Conservation (phyloP, 805 yeast species). For the Zygosaccharomyces gambellarensis region DNA sequence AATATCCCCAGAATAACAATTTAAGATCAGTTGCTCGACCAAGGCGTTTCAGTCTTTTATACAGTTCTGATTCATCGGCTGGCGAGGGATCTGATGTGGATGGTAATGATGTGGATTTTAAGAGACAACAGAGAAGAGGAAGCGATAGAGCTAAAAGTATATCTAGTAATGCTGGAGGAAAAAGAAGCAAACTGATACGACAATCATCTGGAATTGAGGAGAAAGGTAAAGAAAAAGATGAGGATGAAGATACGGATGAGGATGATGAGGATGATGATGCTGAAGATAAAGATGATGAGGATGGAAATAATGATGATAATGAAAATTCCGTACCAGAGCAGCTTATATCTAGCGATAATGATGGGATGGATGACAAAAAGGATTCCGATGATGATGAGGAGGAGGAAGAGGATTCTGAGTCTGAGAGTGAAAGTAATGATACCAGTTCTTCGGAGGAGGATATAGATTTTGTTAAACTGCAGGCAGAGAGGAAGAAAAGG, state of each 20-base stretch:
- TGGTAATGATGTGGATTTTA: constrained; percentile 18
- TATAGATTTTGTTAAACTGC: constrained; percentile 67
- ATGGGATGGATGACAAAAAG: constrained; percentile 17
- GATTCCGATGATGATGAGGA: constrained; percentile 35
- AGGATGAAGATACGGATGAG: constrained; percentile 11
- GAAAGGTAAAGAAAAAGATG: constrained; percentile 24
- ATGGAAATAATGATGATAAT: constrained; percentile 22
- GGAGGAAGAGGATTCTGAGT: constrained; percentile 37
- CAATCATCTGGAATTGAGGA: constrained; percentile 26
- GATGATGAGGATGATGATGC: constrained; percentile 8
- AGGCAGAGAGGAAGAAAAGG: constrained; percentile 59
- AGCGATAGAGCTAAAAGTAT: constrained; percentile 20
- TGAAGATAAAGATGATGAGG: constrained; percentile 13
- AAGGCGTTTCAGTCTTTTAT: constrained; percentile 41
- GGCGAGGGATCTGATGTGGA: constrained; percentile 39
- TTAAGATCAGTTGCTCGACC: constrained; percentile 23
- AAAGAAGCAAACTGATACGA: constrained; percentile 36
- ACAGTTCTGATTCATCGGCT: constrained; percentile 40
- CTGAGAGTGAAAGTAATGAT: constrained; percentile 33
- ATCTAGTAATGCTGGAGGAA: constrained; percentile 29
- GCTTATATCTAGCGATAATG: neutral
- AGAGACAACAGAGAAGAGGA: constrained; percentile 14
- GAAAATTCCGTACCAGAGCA: neutral
- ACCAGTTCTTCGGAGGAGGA: constrained; percentile 61
- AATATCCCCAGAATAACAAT: neutral